Conservation (phyloP, 352 stramenopile genomes). For the Lagenidium sp. region DNA sequence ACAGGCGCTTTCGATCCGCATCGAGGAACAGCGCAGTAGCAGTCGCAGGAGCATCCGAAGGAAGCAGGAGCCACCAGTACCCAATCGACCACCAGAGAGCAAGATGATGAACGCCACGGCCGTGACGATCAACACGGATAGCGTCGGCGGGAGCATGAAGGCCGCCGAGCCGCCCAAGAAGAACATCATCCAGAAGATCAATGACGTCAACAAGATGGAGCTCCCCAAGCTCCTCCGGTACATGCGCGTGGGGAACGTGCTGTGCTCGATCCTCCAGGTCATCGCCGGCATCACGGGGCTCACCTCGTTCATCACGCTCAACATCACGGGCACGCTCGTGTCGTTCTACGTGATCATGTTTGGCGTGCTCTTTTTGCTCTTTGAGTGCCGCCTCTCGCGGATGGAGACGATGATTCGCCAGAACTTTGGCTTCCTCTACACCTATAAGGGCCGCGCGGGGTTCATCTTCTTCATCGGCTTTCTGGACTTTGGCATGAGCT, state of each 20-base stretch:
- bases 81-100: background rate
- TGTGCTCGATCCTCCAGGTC: constrained; percentile 77
- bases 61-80: no score
- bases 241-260: constrained; percentile 80
- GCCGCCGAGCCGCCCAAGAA: constrained; percentile 41
- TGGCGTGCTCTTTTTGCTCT: constrained; percentile 77
- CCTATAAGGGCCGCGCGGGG: constrained; percentile 73
- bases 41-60: background rate
- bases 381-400: constrained; percentile 80
- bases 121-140: constrained; percentile 75
- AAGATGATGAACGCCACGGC: constrained; percentile 72
- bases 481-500: constrained; percentile 83
- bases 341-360: constrained; percentile 89
- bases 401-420: constrained; percentile 77
- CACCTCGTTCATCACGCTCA: constrained; percentile 85
- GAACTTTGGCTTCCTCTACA: constrained; percentile 86
- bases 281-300: constrained; percentile 74
- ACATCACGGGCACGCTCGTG: constrained; percentile 83
- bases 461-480: constrained; percentile 90
- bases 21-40: background rate
- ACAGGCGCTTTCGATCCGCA: no score
- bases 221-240: constrained; percentile 82
- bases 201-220: constrained; percentile 87
- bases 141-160: constrained; percentile 42
- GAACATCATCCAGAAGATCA: constrained; percentile 73